Conservation (phyloP, 2,329 filamentous ascomycete genomes). For the Talaromyces atroroseus region DNA sequence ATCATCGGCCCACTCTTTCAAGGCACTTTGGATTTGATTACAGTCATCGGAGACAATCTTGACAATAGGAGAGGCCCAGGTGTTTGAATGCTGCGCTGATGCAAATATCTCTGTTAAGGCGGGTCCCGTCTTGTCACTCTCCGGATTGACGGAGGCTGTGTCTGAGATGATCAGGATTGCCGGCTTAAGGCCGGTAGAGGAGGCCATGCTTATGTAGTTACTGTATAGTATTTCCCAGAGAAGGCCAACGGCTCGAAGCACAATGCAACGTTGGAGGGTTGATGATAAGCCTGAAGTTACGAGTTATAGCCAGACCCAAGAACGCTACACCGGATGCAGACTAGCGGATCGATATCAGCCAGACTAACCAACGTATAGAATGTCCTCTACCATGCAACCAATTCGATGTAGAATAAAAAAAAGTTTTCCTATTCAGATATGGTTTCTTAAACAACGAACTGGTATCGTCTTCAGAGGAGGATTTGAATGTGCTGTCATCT, state of each 20-base stretch:
- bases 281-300: neutral
- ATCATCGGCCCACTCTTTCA: conserved; percentile 69
- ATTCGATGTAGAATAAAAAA: too few species aligned
- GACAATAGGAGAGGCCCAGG: conserved; percentile 65
- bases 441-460: too few species aligned
- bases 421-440: too few species aligned
- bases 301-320: too few species aligned
- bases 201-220: neutral
- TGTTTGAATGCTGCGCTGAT: conserved; percentile 56
- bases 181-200: conserved; percentile 51
- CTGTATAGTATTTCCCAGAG: neutral
- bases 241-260: neutral
- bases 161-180: conserved; percentile 86
- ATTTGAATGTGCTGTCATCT: too few species aligned
- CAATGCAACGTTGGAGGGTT: neutral
- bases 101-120: conserved; percentile 65
- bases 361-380: too few species aligned
- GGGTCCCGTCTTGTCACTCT: conserved; percentile 67
- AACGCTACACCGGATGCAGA: too few species aligned
- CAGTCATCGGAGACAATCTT: conserved; percentile 76
- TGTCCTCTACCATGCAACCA: too few species aligned
- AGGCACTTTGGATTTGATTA: conserved; percentile 65
- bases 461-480: too few species aligned
- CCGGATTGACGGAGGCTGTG: conserved; percentile 73
- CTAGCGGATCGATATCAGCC: too few species aligned